These are phyloP conservation scores for Fraxinus baroniana DNA, from an alignment of 305 asterid species.

Conservation along the genomic window DNA sequence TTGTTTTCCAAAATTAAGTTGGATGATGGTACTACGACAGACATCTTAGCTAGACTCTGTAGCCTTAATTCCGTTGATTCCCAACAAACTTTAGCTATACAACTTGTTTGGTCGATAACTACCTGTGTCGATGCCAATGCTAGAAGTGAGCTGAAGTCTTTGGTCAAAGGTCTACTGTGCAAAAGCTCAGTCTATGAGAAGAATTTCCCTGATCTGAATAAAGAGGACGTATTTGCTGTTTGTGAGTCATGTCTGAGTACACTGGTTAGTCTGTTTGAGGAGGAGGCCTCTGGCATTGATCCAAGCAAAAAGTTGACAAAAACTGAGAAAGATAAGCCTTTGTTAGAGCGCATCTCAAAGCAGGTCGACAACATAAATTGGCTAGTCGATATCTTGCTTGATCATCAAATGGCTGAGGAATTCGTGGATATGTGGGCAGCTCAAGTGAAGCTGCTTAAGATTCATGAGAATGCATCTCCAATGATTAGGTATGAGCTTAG, in stretches of 20 bases:
- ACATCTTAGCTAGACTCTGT: conserved; percentile 62
- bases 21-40: conserved; percentile 45
- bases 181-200: conserved; percentile 64
- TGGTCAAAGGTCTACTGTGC: conserved; percentile 70
- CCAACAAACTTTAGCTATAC: conserved; percentile 54
- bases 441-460: conserved; percentile 50
- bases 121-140: conserved; percentile 53
- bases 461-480: conserved; percentile 63
- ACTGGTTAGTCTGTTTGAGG: conserved; percentile 56
- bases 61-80: conserved; percentile 39
- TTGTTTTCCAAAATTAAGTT: conserved; percentile 44
- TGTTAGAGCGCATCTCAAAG: conserved; percentile 63
- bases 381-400: conserved; percentile 76
- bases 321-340: conserved; percentile 47
- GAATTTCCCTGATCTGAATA: conserved; percentile 50
- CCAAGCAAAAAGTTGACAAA: conserved; percentile 25
- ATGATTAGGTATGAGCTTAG: conserved; percentile 83
- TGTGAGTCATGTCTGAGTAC: conserved; percentile 62
- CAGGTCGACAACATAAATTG: conserved; percentile 80
- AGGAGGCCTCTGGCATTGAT: conserved; percentile 39
- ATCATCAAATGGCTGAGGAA: conserved; percentile 76
- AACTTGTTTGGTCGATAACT: conserved; percentile 73
- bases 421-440: conserved; percentile 68
- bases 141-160: conserved; percentile 70
- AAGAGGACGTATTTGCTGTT: conserved; percentile 51